phyloP scores from a whole-genome alignment of 257 asterid species.

The Fraxinus quadrangulata region DNA sequence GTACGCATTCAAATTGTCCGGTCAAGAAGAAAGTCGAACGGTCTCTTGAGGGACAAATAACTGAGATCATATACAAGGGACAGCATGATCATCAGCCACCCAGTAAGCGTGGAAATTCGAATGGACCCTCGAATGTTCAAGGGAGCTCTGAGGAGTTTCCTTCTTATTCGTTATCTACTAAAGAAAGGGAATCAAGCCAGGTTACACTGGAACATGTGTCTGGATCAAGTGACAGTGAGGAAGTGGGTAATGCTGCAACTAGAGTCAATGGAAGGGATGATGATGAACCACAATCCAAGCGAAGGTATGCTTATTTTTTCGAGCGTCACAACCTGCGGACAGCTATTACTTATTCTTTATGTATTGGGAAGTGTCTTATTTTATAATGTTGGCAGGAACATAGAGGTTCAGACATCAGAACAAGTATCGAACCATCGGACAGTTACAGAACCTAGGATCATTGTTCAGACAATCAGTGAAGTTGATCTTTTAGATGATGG shows the following conservation, averaged over 20 bases:
- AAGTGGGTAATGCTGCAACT: conserved; percentile 40
- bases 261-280: conserved; percentile 38
- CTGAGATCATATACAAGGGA: conserved; percentile 64
- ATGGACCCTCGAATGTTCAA: conserved; percentile 34
- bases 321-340: not conserved
- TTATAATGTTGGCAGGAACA: conserved; percentile 29
- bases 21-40: conserved; percentile 62
- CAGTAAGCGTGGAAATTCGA: conserved; percentile 52
- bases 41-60: conserved; percentile 64
- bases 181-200: conserved; percentile 47
- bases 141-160: conserved; percentile 33
- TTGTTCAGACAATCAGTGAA: conserved; percentile 57
- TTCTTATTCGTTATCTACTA: conserved; percentile 30
- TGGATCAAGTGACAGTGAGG: conserved; percentile 56
- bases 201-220: conserved; percentile 42
- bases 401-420: conserved; percentile 39
- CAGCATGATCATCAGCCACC: conserved; percentile 46
- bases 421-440: conserved; percentile 46
- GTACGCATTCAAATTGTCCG: conserved; percentile 42
- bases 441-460: conserved; percentile 53
- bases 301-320: conserved; percentile 37
- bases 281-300: conserved; percentile 52
- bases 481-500: conserved; percentile 59
- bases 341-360: not conserved
- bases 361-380: not conserved